Evolutionary conservation across 257 asterid species (phyloP).

Genomic region (Solanum piurae): DNA sequence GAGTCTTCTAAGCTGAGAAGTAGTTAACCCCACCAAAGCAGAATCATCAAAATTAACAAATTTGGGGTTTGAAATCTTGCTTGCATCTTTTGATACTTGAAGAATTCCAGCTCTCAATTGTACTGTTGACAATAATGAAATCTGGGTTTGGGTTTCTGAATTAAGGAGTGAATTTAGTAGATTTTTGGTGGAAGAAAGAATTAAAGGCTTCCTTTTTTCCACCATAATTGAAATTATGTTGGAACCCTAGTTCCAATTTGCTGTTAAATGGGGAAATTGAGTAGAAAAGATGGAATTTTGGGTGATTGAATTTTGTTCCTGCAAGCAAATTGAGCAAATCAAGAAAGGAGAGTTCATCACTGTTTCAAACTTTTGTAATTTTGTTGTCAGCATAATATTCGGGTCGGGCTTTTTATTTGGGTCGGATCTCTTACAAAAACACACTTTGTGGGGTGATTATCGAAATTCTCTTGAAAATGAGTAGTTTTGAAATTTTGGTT

Average conservation of each 20-base stretch:
- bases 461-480: background rate
- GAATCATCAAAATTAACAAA: constrained; percentile 34
- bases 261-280: no score
- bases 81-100: constrained; percentile 15
- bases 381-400: background rate
- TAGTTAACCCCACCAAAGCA: constrained; percentile 65
- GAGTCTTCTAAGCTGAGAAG: constrained; percentile 49
- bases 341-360: background rate
- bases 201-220: constrained; percentile 68
- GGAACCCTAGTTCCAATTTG: constrained; percentile 12
- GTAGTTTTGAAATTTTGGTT: no score
- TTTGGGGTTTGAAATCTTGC: background rate
- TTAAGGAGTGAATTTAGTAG: constrained; percentile 48
- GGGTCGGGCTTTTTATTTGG: background rate
- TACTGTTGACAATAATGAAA: constrained; percentile 14
- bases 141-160: constrained; percentile 1
- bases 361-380: background rate
- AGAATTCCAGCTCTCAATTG: constrained; percentile 64
- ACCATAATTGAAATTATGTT: constrained; percentile 27
- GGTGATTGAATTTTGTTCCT: background rate
- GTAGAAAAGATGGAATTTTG: background rate
- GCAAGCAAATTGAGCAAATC: background rate
- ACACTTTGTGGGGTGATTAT: background rate
- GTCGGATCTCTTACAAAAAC: background rate
- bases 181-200: constrained; percentile 75